Evolutionary conservation across 2,329 filamentous ascomycete genomes (phyloP).

Genomic region (Cercospora sp.): DNA sequence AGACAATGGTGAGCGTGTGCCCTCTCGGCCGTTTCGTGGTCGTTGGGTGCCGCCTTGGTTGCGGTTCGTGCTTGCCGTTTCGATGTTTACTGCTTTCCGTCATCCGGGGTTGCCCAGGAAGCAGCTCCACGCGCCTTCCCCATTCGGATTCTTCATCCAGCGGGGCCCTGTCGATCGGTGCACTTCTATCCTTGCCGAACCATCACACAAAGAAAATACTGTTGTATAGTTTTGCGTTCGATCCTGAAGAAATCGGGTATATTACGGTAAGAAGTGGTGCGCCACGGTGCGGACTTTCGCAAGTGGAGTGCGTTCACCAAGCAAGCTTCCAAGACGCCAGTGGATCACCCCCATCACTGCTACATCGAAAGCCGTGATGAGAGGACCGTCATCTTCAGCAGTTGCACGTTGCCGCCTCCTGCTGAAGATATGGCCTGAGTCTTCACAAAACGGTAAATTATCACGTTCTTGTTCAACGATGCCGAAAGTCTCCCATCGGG

Average conservation of each 20-base stretch:
- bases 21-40: neutral
- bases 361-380: neutral
- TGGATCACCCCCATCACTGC: neutral
- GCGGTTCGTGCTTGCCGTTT: neutral
- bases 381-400: neutral
- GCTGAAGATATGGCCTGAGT: neutral
- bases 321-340: neutral
- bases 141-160: neutral
- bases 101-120: constrained; percentile 2
- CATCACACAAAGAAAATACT: neutral
- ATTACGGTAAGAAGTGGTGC: neutral
- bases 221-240: neutral
- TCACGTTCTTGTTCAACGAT: neutral
- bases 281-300: neutral
- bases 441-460: neutral
- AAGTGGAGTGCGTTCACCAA: neutral
- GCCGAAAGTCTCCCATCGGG: neutral
- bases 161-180: neutral
- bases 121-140: neutral
- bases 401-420: neutral
- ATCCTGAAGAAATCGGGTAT: neutral
- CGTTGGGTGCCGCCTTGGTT: neutral
- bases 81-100: constrained; percentile 1
- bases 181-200: neutral
- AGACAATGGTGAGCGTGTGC: neutral